These are phyloP conservation scores for Picochlorum sp. DNA, from an alignment of 139 green algal genomes.

Conservation along the genomic window DNA sequence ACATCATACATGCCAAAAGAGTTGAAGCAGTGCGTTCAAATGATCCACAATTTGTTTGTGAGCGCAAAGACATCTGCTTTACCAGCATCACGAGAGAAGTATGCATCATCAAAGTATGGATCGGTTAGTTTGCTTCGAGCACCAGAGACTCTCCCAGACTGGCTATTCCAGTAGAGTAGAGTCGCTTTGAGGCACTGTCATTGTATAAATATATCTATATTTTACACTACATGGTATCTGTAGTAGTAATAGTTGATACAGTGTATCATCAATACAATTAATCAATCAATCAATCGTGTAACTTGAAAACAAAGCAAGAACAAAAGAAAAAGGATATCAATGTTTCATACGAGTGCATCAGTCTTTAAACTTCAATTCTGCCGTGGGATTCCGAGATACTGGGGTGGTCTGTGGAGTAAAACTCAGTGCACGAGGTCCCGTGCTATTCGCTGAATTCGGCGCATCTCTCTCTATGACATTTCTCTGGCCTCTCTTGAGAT, in stretches of 20 bases:
- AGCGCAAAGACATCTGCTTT: constrained; percentile 22
- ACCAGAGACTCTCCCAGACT: constrained; percentile 23
- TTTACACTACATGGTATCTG: no score
- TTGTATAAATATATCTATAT: no score
- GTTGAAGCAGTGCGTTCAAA: constrained; percentile 38
- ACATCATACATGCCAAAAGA: constrained; percentile 43
- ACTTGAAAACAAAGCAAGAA: neutral
- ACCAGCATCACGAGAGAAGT: constrained; percentile 53
- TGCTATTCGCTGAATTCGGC: neutral
- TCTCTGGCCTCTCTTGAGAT: constrained; percentile 1
- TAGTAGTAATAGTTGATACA: no score
- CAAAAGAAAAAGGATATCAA: neutral
- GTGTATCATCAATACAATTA: no score
- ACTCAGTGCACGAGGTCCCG: constrained; percentile 12
- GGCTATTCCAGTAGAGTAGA: constrained; percentile 28
- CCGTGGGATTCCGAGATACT: neutral
- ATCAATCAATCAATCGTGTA: no score
- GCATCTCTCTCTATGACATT: neutral
- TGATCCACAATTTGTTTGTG: constrained; percentile 24
- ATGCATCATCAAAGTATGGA: constrained; percentile 31
- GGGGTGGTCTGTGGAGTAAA: constrained; percentile 13
- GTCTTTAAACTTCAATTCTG: neutral
- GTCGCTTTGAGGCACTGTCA: neutral
- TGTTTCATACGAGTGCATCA: neutral
- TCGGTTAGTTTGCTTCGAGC: constrained; percentile 28